phyloP scores from a whole-genome alignment of 257 asterid species.

The Solanum clarkiae region DNA sequence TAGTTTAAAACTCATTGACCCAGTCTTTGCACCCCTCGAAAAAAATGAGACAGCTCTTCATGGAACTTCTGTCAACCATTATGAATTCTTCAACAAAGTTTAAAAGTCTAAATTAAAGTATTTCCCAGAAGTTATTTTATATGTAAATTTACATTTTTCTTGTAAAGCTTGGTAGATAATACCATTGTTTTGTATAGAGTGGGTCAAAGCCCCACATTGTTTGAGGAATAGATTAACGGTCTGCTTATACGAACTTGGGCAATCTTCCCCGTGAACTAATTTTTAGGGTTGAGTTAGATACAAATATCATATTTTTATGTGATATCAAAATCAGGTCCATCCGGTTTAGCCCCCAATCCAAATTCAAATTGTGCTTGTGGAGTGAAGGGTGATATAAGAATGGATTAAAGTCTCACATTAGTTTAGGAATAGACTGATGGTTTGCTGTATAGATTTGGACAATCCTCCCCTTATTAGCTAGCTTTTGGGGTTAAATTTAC shows the following conservation, averaged over 20 bases:
- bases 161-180: neutral
- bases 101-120: neutral
- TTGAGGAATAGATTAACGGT: neutral
- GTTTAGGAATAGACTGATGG: too few species aligned
- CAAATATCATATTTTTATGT: neutral
- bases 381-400: too few species aligned
- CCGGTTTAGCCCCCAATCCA: neutral
- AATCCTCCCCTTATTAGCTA: neutral
- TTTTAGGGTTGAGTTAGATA: neutral
- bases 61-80: neutral
- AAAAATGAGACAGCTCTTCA: neutral
- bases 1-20: neutral
- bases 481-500: neutral
- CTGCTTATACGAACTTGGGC: neutral
- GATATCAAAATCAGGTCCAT: neutral
- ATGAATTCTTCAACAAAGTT: neutral
- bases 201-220: neutral
- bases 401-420: too few species aligned
- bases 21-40: neutral
- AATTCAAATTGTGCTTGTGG: too few species aligned
- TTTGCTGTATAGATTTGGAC: too few species aligned
- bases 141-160: neutral
- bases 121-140: neutral
- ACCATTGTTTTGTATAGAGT: neutral
- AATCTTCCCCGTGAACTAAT: neutral